Evolutionary conservation across 164 flowering plant species (phyloP).

Genomic region (Warburgia ugandensis): DNA sequence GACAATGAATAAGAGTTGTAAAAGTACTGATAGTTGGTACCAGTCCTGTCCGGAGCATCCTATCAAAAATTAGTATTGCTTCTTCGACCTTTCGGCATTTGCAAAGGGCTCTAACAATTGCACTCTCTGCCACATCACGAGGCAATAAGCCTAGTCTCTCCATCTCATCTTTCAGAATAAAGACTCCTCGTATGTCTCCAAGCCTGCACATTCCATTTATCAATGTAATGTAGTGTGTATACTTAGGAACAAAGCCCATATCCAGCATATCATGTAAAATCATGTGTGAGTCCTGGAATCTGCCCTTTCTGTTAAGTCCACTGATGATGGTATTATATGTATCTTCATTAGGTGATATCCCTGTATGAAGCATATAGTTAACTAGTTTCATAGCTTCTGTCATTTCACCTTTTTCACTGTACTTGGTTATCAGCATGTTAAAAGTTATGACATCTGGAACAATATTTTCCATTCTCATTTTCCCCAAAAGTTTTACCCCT

Average conservation of each 20-base stretch:
- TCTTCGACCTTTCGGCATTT: slow-evolving; percentile 62
- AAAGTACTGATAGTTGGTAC: slow-evolving; percentile 73
- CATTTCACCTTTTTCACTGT: slow-evolving; percentile 38
- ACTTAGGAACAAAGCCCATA: slow-evolving; percentile 42
- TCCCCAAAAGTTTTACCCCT: slow-evolving; percentile 49
- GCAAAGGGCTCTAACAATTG: slow-evolving; percentile 69
- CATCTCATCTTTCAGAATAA: slow-evolving; percentile 64
- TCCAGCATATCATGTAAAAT: slow-evolving; percentile 51
- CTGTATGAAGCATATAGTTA: slow-evolving; percentile 35
- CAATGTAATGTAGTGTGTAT: slow-evolving; percentile 39
- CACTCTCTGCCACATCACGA: slow-evolving; percentile 58
- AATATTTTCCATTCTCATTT: slow-evolving; percentile 37
- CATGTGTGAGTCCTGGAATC: slow-evolving; percentile 26
- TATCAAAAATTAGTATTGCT: slow-evolving; percentile 46
- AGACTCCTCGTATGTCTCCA: slow-evolving; percentile 59
- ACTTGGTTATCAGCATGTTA: slow-evolving; percentile 46
- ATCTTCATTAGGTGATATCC: slow-evolving; percentile 29
- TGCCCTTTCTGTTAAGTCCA: slow-evolving; percentile 42
- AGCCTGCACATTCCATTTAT: slow-evolving; percentile 53
- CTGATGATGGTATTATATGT: slow-evolving; percentile 33
- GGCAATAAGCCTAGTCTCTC: slow-evolving; percentile 34
- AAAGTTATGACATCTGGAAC: slow-evolving; percentile 41
- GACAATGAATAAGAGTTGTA: slow-evolving; percentile 61
- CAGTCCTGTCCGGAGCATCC: slow-evolving; percentile 36
- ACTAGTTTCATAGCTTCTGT: slow-evolving; percentile 41